These are phyloP conservation scores for Lachancea thermotolerans DNA, from an alignment of 805 yeast species.

Conservation along the genomic window DNA sequence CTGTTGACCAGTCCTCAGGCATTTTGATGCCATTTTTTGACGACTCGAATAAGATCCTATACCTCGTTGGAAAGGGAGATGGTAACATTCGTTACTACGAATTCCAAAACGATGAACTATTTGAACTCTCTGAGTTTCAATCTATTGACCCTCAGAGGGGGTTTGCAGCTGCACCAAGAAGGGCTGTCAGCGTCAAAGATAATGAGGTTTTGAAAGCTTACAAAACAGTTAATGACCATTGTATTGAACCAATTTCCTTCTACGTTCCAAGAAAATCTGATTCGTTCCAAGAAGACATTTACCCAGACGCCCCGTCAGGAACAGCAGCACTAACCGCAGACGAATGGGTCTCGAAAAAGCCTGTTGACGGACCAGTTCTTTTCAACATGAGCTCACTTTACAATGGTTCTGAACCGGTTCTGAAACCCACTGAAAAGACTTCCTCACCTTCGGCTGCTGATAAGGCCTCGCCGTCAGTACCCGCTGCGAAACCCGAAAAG, in stretches of 20 bases:
- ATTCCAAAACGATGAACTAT: conserved; percentile 75
- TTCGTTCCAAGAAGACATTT: conserved; percentile 85
- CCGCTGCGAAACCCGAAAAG: no score
- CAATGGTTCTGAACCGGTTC: conserved; percentile 61
- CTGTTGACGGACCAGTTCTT: conserved; percentile 75
- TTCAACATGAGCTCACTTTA: conserved; percentile 68
- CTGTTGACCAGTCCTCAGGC: conserved; percentile 87
- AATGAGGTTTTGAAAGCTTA: conserved; percentile 78
- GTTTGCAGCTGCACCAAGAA: conserved; percentile 81
- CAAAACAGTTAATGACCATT: conserved; percentile 80
- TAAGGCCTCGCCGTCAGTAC: no score
- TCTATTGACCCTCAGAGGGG: conserved; percentile 96
- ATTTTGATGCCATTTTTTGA: conserved; percentile 89
- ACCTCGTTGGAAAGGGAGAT: conserved; percentile 95
- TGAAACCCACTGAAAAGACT: conserved; percentile 15
- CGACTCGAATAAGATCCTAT: conserved; percentile 68
- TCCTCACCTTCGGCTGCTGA: no score
- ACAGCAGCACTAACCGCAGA: conserved; percentile 71
- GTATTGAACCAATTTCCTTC: conserved; percentile 87
- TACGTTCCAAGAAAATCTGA: conserved; percentile 92
- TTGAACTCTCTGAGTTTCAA: conserved; percentile 79
- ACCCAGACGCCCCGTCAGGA: conserved; percentile 81
- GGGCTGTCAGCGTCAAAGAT: conserved; percentile 67
- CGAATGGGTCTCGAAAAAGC: conserved; percentile 76
- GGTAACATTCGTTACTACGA: conserved; percentile 95